Conservation (phyloP, 768 basidiomycete genomes). For the Psilocybe cubensis region DNA sequence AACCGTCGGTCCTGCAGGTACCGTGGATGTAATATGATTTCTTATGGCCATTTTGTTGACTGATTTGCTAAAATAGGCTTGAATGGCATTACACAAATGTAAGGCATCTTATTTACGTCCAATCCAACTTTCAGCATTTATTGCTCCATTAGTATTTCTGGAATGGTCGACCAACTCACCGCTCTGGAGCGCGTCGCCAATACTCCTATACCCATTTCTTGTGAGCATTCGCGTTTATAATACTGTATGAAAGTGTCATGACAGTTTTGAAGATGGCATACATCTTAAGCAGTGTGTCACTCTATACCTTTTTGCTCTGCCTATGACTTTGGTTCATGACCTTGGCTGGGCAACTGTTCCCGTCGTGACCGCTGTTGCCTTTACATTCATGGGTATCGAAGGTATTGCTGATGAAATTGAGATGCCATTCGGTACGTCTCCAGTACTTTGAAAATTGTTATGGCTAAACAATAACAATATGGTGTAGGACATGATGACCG, state of each 20-base stretch:
- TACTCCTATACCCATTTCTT: constrained; percentile 80
- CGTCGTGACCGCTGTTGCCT: constrained; percentile 84
- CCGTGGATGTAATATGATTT: constrained; percentile 13
- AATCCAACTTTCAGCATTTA: background rate
- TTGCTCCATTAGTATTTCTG: constrained; percentile 56
- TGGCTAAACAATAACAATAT: background rate
- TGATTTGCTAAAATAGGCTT: constrained; percentile 46
- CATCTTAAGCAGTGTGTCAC: constrained; percentile 97
- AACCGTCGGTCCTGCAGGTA: constrained; percentile 87
- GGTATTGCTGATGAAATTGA: constrained; percentile 96
- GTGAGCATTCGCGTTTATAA: constrained; percentile 39
- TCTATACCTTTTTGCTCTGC: constrained; percentile 88
- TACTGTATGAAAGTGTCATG: background rate
- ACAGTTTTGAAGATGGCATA: constrained; percentile 62
- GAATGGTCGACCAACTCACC: constrained; percentile 84
- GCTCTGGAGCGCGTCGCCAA: constrained; percentile 92
- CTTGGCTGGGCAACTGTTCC: constrained; percentile 85
- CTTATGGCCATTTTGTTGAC: background rate
- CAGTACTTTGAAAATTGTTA: constrained; percentile 2
- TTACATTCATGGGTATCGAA: constrained; percentile 94
- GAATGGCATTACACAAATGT: constrained; percentile 78
- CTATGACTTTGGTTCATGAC: constrained; percentile 82
- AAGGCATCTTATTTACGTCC: constrained; percentile 23
- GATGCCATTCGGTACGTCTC: constrained; percentile 82
- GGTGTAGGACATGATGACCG: constrained; percentile 57